phyloP scores from a whole-genome alignment of 2,329 filamentous ascomycete species.

The Ophiocordyceps sinensis region DNA sequence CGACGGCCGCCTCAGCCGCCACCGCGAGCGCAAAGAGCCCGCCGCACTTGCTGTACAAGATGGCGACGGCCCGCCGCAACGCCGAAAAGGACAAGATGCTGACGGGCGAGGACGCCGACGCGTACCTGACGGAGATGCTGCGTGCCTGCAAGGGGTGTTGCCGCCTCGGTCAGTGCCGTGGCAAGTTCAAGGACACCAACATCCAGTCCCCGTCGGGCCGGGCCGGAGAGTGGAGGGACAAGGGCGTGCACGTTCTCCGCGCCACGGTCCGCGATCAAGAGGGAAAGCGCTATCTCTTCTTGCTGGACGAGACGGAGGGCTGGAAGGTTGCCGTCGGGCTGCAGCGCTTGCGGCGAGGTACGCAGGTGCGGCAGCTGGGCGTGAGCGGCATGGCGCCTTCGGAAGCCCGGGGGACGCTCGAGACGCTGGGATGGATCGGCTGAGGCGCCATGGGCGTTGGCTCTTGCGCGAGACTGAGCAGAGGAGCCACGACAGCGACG shows the following conservation, averaged over 20 bases:
- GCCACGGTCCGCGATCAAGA: constrained; percentile 52
- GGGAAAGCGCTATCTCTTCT: constrained; percentile 50
- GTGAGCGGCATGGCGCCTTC: constrained; percentile 38
- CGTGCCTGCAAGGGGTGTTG: constrained; percentile 51
- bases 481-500: no score
- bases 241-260: constrained; percentile 46
- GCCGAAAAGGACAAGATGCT: constrained; percentile 29
- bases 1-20: constrained; percentile 21
- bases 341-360: constrained; percentile 44
- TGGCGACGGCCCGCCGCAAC: constrained; percentile 30
- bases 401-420: constrained; percentile 41
- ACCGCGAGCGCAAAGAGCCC: constrained; percentile 22
- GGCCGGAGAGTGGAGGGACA: constrained; percentile 39
- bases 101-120: constrained; percentile 50
- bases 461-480: no score
- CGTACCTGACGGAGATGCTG: constrained; percentile 47
- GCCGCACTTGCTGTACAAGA: constrained; percentile 31
- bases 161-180: constrained; percentile 35
- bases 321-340: constrained; percentile 54
- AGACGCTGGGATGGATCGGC: constrained; percentile 39
- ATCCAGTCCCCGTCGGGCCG: constrained; percentile 23
- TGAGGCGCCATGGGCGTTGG: background rate
- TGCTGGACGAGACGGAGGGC: constrained; percentile 47
- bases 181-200: constrained; percentile 29
- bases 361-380: constrained; percentile 43